phyloP scores from a whole-genome alignment of 2,329 filamentous ascomycete species.

The Botryotinia calthae region DNA sequence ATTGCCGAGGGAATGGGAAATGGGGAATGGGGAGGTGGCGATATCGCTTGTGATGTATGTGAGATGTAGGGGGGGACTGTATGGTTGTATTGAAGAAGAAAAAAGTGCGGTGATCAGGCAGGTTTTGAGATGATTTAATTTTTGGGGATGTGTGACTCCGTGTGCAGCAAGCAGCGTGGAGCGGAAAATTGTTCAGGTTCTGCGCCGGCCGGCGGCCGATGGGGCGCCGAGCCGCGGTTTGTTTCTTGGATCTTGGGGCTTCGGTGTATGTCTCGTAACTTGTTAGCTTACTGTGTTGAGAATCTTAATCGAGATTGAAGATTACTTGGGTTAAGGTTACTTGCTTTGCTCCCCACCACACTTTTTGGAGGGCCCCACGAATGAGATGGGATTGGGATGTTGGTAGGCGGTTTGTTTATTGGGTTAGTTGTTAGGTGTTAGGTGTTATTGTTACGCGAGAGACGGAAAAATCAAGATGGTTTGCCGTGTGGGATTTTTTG shows the following conservation, averaged over 20 bases:
- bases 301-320: background rate
- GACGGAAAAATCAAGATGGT: background rate
- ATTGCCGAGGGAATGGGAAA: no score
- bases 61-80: no score
- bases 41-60: background rate
- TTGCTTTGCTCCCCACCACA: background rate
- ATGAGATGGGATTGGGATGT: background rate
- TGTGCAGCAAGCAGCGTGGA: background rate
- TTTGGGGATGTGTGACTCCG: background rate
- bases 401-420: background rate
- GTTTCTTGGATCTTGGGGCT: background rate
- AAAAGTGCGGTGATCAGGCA: background rate
- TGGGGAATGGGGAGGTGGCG: background rate
- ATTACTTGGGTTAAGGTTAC: no score
- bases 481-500: background rate
- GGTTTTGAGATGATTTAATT: background rate
- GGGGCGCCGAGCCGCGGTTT: background rate
- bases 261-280: background rate
- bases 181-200: background rate
- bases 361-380: background rate
- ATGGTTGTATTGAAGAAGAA: background rate
- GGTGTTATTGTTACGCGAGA: background rate
- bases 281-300: background rate
- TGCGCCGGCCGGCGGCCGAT: background rate
- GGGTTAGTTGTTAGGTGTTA: background rate